Evolutionary conservation across 2,329 filamentous ascomycete genomes (phyloP).

Genomic region (Dryadomyces quercus-mongolicae): DNA sequence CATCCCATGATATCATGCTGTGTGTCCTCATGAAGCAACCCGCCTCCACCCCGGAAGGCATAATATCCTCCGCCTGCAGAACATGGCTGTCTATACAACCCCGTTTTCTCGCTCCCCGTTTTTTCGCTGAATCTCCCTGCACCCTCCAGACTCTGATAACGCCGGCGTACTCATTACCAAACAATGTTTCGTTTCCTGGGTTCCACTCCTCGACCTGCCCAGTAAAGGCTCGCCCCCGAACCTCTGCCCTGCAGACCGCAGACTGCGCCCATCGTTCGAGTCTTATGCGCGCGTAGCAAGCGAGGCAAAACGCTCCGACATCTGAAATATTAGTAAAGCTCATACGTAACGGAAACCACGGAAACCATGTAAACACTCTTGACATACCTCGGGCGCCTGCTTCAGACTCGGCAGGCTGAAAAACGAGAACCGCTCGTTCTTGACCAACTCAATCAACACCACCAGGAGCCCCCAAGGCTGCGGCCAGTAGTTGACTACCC

Average conservation of each 20-base stretch:
- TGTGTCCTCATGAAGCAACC: no score
- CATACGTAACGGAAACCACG: no score
- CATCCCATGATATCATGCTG: background rate
- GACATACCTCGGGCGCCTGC: conserved; percentile 66
- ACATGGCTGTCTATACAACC: background rate
- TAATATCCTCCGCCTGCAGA: no score
- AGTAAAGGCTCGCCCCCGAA: background rate
- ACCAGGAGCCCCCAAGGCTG: conserved; percentile 93
- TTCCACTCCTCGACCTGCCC: background rate
- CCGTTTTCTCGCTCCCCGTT: background rate
- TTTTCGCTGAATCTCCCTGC: background rate
- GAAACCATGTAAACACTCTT: background rate
- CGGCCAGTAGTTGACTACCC: conserved; percentile 76
- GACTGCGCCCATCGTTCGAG: background rate
- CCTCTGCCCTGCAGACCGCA: background rate
- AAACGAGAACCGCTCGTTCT: conserved; percentile 84
- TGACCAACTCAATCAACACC: conserved; percentile 77
- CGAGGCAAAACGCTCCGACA: conserved; percentile 21
- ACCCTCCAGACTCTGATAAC: background rate
- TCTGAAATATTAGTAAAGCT: conserved; percentile 11
- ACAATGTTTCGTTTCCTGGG: background rate
- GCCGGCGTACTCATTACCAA: background rate
- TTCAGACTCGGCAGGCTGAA: conserved; percentile 92
- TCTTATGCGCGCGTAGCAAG: conserved; percentile 6
- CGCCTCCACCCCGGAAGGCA: no score